Evolutionary conservation across 345 rosid genomes (phyloP), one percentile per base, ranked within the genome.

Genomic region (Luvunga scandens): DNA sequence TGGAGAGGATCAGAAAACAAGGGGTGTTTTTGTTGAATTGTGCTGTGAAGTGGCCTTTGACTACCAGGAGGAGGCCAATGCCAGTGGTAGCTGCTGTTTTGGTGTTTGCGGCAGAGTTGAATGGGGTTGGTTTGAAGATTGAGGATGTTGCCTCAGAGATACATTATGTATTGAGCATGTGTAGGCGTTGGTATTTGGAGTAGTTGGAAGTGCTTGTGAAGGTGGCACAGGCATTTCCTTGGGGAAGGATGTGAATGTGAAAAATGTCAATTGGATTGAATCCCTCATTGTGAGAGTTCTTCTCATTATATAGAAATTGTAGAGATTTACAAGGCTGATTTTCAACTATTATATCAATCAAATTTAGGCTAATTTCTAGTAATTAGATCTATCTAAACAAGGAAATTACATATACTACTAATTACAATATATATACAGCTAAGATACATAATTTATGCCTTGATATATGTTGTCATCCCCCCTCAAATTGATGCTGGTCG

Each of bases 11-110:
- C 85, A 75, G 57, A 77, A 83, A 86, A 78, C 98, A 93, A 81
- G 98, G 98, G 5, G 80, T 72, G 7, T 90, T 95, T 73, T 76
- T 95, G 86, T 81, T 90, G 71, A 93, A 95, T 75, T 93, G 97
- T 85, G 78, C 87, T 0, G 79, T 90, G 55, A 93, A 88, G 81
- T 95, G 98, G 95, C 89, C 78, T 84, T 68, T 92, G 83, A 88
- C 96, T 0, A 95, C 94, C 0, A 96, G 97, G 60, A 87, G 99
- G 84, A 89, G 86, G 56, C 98, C 97, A 0, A 71, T 91, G 82
- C 98, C 95, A 0, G 73, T 91, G 71, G 93, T 91, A 79, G 91
- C 78, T 0, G 97, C 98, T 0, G 94, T 93, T 64, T 68, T 95
- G 88, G 88, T 78, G 10, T 79, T 93, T 69, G 92, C 93, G 2